Evolutionary conservation across 495 filamentous ascomycete species (phyloP).

Genomic region (Aspergillus funiculosus): DNA sequence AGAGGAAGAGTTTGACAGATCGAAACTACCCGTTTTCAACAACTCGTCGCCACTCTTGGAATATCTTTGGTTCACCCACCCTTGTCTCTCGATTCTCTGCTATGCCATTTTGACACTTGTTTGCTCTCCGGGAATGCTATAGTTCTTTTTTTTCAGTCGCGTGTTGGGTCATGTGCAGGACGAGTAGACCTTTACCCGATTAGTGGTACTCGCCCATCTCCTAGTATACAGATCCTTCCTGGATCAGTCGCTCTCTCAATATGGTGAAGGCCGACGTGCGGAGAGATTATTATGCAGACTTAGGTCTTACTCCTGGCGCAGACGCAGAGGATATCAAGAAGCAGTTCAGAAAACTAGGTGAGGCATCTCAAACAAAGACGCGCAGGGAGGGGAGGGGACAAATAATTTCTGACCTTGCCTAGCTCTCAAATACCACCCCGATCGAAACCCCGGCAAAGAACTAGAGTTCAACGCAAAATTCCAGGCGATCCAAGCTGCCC

Average conservation of each 20-base stretch:
- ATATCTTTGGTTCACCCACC: too few relatives aligned
- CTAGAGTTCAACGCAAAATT: constrained; percentile 72
- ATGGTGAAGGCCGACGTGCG: constrained; percentile 73
- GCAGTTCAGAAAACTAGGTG: constrained; percentile 80
- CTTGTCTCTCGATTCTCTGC: too few relatives aligned
- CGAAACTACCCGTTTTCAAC: too few relatives aligned
- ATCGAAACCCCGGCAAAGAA: constrained; percentile 81
- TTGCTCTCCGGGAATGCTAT: too few relatives aligned
- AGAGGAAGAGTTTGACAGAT: too few relatives aligned
- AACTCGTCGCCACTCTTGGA: too few relatives aligned
- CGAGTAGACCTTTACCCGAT: constrained; percentile 8
- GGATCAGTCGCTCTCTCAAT: constrained; percentile 22
- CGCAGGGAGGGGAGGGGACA: neutral
- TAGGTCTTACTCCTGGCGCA: constrained; percentile 60
- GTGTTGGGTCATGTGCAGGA: constrained; percentile 23
- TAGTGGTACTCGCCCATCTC: constrained; percentile 24
- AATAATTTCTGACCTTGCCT: constrained; percentile 15
- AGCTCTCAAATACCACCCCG: constrained; percentile 85
- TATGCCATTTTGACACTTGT: too few relatives aligned
- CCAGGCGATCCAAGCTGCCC: constrained; percentile 75
- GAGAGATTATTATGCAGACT: constrained; percentile 81
- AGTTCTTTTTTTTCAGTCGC: too few relatives aligned
- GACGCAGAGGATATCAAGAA: constrained; percentile 71
- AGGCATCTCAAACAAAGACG: constrained; percentile 10
- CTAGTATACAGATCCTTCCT: constrained; percentile 2